Percentiles rank a stretch among this genome's conserved stretches.
phyloP scores from a whole-genome alignment of 202 grass and related monocot genomes.

The Elaeis oleifera region DNA sequence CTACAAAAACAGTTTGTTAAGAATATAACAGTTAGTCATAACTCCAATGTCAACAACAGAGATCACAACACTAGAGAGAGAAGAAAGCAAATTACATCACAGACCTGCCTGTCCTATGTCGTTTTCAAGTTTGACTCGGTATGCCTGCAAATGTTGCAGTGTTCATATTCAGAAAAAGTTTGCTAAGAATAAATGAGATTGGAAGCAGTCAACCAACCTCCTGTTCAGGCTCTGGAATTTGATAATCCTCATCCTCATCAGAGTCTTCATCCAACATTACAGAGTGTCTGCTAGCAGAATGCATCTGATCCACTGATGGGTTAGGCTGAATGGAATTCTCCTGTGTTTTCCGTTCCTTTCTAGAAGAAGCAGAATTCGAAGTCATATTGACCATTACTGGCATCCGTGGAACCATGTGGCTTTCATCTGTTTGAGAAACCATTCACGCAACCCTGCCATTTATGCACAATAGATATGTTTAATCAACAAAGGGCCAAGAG shows the following conservation, averaged over 20 bases:
- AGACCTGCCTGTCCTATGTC: conserved; percentile 43
- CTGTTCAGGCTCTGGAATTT: conserved; percentile 45
- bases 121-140: conserved; percentile 27
- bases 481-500: no score
- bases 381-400: conserved; percentile 75
- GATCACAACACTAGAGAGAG: neutral
- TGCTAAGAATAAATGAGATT: neutral
- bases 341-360: conserved; percentile 60
- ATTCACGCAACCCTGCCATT: conserved; percentile 76
- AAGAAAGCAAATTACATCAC: conserved; percentile 13
- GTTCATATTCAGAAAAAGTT: conserved; percentile 23
- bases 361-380: conserved; percentile 41
- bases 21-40: conserved; percentile 9
- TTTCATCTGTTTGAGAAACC: conserved; percentile 96
- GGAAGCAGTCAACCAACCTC: conserved; percentile 43
- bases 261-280: conserved; percentile 68
- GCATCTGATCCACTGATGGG: conserved; percentile 35
- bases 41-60: conserved; percentile 8
- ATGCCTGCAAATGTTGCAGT: conserved; percentile 41
- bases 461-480: no score
- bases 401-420: conserved; percentile 56
- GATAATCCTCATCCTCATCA: conserved; percentile 84
- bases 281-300: conserved; percentile 27
- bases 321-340: conserved; percentile 31
- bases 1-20: conserved; percentile 35